Percentiles rank a stretch among this genome's conserved stretches.
Conservation (phyloP, 2,329 filamentous ascomycete species). For the Colletotrichum sp. region DNA sequence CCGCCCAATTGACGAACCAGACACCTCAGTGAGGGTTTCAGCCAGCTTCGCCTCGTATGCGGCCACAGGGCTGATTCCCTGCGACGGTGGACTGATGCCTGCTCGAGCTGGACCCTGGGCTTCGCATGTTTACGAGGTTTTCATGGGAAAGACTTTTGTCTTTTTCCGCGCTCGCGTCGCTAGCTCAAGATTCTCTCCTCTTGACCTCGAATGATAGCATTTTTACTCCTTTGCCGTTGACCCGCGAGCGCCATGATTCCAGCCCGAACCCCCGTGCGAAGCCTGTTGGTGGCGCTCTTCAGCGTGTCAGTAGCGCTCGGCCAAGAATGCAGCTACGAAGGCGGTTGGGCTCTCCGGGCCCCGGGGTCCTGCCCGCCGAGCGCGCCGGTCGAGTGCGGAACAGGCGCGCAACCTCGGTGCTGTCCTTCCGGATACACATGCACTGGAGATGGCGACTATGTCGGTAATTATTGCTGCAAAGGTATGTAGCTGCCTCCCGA, state of each 20-base stretch:
- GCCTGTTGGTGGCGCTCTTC: neutral
- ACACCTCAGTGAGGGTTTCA: neutral
- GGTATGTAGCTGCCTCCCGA: neutral
- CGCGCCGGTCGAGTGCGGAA: neutral
- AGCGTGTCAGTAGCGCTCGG: neutral
- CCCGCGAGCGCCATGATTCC: neutral
- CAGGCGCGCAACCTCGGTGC: conserved; percentile 4
- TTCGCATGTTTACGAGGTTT: neutral
- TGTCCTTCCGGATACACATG: neutral
- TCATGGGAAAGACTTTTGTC: neutral
- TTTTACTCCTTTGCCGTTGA: neutral
- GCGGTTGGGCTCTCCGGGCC: neutral
- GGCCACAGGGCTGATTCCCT: neutral
- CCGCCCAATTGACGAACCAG: neutral
- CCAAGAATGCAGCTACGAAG: conserved; percentile 2
- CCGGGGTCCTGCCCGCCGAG: neutral
- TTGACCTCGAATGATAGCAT: too few relatives aligned
- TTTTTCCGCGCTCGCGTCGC: rapidly evolving
- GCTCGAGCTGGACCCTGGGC: neutral
- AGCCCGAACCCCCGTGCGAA: rapidly evolving
- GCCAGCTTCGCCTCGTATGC: neutral
- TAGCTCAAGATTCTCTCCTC: neutral
- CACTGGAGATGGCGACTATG: conserved; percentile 1
- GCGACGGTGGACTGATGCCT: neutral
- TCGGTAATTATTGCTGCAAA: neutral